Conservation (phyloP, 768 basidiomycete species). For the Termitomyces eurrhizus region DNA sequence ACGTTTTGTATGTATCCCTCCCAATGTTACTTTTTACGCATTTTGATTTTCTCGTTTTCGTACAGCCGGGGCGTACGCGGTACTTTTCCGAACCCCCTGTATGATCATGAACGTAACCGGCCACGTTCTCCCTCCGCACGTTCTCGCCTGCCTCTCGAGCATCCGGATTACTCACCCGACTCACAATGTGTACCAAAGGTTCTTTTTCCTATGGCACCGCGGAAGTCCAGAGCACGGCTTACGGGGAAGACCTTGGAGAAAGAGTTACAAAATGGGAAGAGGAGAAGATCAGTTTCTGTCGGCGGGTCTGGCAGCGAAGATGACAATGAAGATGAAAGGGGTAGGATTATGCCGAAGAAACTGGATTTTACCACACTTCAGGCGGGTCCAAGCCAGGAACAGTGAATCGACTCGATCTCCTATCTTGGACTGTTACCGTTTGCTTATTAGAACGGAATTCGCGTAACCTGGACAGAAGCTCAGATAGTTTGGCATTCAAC, state of each 20-base stretch:
- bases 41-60: slow-evolving; percentile 1
- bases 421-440: not conserved
- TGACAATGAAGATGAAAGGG: slow-evolving; percentile 12
- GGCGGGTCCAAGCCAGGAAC: slow-evolving; percentile 5
- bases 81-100: slow-evolving; percentile 60
- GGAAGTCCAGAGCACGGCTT: slow-evolving; percentile 10
- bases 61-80: slow-evolving; percentile 65
- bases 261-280: slow-evolving; percentile 9
- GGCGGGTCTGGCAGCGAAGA: slow-evolving; percentile 19
- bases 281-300: slow-evolving; percentile 16
- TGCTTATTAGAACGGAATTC: not conserved
- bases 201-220: slow-evolving; percentile 42
- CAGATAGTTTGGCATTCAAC: too few species aligned
- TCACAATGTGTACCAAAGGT: slow-evolving; percentile 52
- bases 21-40: not conserved
- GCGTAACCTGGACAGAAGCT: not conserved
- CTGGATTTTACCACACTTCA: slow-evolving; percentile 22
- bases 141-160: slow-evolving; percentile 52
- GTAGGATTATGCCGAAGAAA: slow-evolving; percentile 20
- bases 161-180: slow-evolving; percentile 63
- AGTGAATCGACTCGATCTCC: not conserved
- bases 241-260: slow-evolving; percentile 2
- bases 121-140: slow-evolving; percentile 41
- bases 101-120: slow-evolving; percentile 38
- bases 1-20: slow-evolving; percentile 61